phyloP scores from a whole-genome alignment of 768 basidiomycete species.

The Russula olivacea region DNA sequence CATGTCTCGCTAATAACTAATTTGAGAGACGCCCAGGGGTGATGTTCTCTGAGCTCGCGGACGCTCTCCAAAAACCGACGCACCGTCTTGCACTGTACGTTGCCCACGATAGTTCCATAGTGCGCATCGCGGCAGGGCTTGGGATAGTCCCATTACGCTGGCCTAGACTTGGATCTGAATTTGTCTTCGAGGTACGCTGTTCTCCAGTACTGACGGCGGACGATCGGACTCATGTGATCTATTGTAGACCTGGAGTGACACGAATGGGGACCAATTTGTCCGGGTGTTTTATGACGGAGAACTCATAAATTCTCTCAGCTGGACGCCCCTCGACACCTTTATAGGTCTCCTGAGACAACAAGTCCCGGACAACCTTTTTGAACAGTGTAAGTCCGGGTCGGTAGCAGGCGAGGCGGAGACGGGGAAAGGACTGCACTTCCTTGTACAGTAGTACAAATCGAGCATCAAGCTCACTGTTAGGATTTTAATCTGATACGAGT shows the following conservation, averaged over 20 bases:
- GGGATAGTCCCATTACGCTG: slow-evolving; percentile 35
- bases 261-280: slow-evolving; percentile 30
- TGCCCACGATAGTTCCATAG: slow-evolving; percentile 43
- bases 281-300: slow-evolving; percentile 42
- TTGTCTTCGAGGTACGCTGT: slow-evolving; percentile 38
- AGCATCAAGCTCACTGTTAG: not conserved
- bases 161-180: slow-evolving; percentile 43
- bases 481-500: too few relatives aligned
- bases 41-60: slow-evolving; percentile 39
- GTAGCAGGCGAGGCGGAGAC: not conserved
- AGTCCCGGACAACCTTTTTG: slow-evolving; percentile 34
- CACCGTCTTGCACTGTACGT: slow-evolving; percentile 38
- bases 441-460: not conserved
- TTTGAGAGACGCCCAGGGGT: slow-evolving; percentile 32
- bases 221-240: not conserved
- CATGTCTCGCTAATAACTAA: not conserved
- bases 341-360: slow-evolving; percentile 31
- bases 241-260: slow-evolving; percentile 36
- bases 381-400: slow-evolving; percentile 15
- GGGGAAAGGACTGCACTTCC: too few relatives aligned
- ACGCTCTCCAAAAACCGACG: slow-evolving; percentile 32
- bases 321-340: slow-evolving; percentile 35
- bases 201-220: not conserved
- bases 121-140: slow-evolving; percentile 34
- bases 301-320: slow-evolving; percentile 33